Conservation (phyloP, 768 basidiomycete species). For the Pholiota molesta region DNA sequence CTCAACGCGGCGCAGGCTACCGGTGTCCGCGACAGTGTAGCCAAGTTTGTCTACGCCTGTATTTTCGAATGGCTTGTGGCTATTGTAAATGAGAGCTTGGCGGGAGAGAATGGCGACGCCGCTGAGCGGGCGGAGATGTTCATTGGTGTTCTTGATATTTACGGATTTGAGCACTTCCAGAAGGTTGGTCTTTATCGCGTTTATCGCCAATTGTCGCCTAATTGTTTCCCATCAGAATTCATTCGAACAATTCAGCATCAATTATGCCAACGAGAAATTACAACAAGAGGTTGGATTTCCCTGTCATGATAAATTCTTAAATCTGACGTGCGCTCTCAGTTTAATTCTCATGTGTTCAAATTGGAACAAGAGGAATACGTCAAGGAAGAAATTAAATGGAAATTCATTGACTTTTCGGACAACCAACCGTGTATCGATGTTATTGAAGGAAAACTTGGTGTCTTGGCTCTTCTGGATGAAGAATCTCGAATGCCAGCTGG, state of each 20-base stretch:
- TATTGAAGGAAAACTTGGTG: conserved; percentile 96
- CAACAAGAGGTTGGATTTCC: conserved; percentile 82
- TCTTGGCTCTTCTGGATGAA: conserved; percentile 93
- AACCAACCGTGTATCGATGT: conserved; percentile 99
- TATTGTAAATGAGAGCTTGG: conserved; percentile 95
- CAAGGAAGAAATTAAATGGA: conserved; percentile 99
- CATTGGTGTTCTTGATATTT: conserved; percentile 98
- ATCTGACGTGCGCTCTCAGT: conserved; percentile 47
- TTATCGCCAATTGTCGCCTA: neutral
- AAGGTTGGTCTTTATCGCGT: conserved; percentile 52
- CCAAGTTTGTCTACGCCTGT: conserved; percentile 98
- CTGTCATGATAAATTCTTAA: conserved; percentile 9
- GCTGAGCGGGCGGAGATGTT: conserved; percentile 95
- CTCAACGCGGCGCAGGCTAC: conserved; percentile 88
- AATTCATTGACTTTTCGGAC: conserved; percentile 98
- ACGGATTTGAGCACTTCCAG: conserved; percentile 96
- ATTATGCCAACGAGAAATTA: conserved; percentile 97
- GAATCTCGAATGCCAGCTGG: conserved; percentile 96
- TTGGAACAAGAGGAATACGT: conserved; percentile 99
- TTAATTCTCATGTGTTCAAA: conserved; percentile 99
- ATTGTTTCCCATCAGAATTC: conserved; percentile 57
- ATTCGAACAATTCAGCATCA: conserved; percentile 99
- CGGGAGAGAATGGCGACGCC: conserved; percentile 92
- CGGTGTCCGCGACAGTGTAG: conserved; percentile 94
- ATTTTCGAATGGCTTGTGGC: conserved; percentile 98